Evolutionary conservation across 2,329 filamentous ascomycete genomes (phyloP).

Genomic region (Fusarium sp.): DNA sequence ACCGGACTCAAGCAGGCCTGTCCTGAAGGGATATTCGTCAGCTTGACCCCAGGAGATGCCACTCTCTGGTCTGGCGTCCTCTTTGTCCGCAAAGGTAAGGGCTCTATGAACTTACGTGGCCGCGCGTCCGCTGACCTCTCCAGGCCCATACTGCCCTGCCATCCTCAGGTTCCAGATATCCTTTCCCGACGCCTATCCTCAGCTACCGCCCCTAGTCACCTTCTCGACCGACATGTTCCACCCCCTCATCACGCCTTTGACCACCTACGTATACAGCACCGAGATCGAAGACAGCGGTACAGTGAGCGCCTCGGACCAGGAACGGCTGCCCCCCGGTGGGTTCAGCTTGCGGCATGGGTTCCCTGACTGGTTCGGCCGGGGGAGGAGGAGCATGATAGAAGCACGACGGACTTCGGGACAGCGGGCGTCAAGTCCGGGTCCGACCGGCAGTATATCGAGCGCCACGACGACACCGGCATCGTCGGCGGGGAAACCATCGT

Average conservation of each 20-base stretch:
- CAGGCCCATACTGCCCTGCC: slow-evolving; percentile 87
- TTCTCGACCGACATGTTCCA: slow-evolving; percentile 96
- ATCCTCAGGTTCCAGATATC: slow-evolving; percentile 89
- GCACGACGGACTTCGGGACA: slow-evolving; percentile 55
- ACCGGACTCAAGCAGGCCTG: slow-evolving; percentile 81
- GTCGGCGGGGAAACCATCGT: slow-evolving; percentile 47
- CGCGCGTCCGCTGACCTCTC: neutral
- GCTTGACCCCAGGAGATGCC: slow-evolving; percentile 80
- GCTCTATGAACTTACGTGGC: too few species aligned
- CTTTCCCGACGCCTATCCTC: slow-evolving; percentile 82
- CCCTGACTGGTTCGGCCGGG: slow-evolving; percentile 82
- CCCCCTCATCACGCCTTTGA: slow-evolving; percentile 87
- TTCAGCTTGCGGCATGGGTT: slow-evolving; percentile 93
- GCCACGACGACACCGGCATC: slow-evolving; percentile 46
- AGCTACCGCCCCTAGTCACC: slow-evolving; percentile 80
- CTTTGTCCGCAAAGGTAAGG: slow-evolving; percentile 83
- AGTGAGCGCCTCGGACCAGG: slow-evolving; percentile 82
- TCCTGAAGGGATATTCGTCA: slow-evolving; percentile 87
- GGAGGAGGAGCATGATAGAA: slow-evolving; percentile 52
- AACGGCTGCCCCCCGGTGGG: slow-evolving; percentile 83
- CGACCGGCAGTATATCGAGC: slow-evolving; percentile 37
- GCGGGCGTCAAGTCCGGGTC: slow-evolving; percentile 42
- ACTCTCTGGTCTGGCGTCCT: slow-evolving; percentile 89
- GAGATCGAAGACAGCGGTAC: slow-evolving; percentile 77
- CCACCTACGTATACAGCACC: slow-evolving; percentile 92